A percentile compares a stretch with the other conserved stretches of the same genome.
Evolutionary conservation across 345 rosid genomes (phyloP).

Genomic region (Durio zibethinus): DNA sequence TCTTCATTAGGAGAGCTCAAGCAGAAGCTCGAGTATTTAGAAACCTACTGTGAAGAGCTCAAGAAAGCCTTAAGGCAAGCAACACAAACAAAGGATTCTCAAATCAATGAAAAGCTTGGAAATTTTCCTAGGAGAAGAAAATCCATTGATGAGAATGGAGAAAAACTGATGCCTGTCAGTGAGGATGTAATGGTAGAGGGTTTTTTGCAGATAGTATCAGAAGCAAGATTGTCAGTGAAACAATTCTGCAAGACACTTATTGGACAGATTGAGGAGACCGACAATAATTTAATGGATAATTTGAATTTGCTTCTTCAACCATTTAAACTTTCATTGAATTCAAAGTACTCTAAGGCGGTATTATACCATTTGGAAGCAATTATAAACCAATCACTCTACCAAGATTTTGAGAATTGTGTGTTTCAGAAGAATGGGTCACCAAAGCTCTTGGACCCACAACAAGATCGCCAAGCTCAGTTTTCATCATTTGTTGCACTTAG

Average conservation of each 20-base stretch:
- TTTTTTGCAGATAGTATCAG: conserved; percentile 88
- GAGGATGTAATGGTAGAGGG: conserved; percentile 92
- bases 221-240: conserved; percentile 85
- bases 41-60: conserved; percentile 73
- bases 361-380: conserved; percentile 77
- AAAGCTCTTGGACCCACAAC: conserved; percentile 65
- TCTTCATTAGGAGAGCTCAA: conserved; percentile 68
- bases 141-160: conserved; percentile 31
- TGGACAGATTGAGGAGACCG: conserved; percentile 68
- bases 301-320: conserved; percentile 68
- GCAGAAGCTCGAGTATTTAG: conserved; percentile 79
- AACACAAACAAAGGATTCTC: conserved; percentile 38
- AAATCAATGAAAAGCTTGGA: conserved; percentile 28
- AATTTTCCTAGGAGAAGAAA: conserved; percentile 37
- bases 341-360: conserved; percentile 65
- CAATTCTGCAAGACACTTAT: conserved; percentile 85
- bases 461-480: conserved; percentile 72
- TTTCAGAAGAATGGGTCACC: conserved; percentile 81
- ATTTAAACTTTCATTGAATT: conserved; percentile 52
- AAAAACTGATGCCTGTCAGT: conserved; percentile 62
- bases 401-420: conserved; percentile 80
- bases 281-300: conserved; percentile 45
- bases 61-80: conserved; percentile 76
- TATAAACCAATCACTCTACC: conserved; percentile 77
- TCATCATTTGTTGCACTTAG: conserved; percentile 71